Evolutionary conservation across 2,329 filamentous ascomycete species (phyloP).

Genomic region (Penicillium sumatraense): DNA sequence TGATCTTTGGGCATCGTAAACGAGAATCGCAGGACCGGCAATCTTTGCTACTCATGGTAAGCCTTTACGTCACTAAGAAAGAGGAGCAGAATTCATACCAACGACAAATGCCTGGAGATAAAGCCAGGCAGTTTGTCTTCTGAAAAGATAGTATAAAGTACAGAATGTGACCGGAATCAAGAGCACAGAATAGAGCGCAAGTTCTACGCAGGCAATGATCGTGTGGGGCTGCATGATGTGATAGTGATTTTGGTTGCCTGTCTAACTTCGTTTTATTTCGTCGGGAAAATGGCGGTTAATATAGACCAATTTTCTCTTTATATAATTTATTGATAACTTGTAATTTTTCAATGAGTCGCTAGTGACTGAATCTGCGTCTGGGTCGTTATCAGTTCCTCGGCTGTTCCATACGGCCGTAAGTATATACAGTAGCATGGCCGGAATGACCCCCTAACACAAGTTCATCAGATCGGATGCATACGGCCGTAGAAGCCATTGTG

Average conservation of each 20-base stretch:
- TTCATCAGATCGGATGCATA: no score
- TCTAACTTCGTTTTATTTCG: neutral
- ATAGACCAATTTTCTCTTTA: no score
- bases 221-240: neutral
- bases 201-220: neutral
- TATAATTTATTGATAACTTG: no score
- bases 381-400: no score
- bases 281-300: no score
- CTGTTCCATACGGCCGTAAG: no score
- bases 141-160: neutral
- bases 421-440: no score
- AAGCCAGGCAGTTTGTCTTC: neutral
- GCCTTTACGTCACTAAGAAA: neutral
- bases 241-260: neutral
- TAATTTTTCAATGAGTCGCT: no score
- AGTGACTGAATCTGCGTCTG: no score
- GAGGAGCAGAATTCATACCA: neutral
- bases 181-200: neutral
- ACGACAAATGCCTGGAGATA: neutral
- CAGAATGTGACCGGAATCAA: neutral
- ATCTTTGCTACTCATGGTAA: neutral
- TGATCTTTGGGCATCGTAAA: neutral
- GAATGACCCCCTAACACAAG: no score
- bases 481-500: no score
- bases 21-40: neutral